phyloP scores from a whole-genome alignment of 768 basidiomycete genomes.

The Phlegmacium glaucopus region DNA sequence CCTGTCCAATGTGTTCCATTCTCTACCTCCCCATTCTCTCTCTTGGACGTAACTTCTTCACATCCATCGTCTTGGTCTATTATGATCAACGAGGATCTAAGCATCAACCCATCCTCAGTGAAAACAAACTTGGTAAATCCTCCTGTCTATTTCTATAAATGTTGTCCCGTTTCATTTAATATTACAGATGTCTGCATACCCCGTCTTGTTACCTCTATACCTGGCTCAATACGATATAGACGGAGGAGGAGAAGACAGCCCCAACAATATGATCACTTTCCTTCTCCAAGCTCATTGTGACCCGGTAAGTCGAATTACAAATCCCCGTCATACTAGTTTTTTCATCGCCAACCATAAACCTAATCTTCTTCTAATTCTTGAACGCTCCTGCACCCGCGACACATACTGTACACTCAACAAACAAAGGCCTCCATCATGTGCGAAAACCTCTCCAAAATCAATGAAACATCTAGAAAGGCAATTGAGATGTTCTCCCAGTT shows the following conservation, averaged over 20 bases:
- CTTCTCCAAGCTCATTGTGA: background rate
- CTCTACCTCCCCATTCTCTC: constrained; percentile 47
- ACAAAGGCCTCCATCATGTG: background rate
- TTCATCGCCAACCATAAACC: too few species aligned
- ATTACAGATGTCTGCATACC: constrained; percentile 53
- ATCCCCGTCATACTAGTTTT: background rate
- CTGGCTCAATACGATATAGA: constrained; percentile 44
- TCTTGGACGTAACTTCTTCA: constrained; percentile 34
- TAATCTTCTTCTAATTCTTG: background rate
- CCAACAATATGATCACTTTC: background rate
- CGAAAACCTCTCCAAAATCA: background rate
- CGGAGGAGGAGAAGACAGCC: background rate
- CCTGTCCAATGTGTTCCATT: constrained; percentile 58
- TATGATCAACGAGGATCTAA: constrained; percentile 33
- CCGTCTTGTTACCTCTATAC: constrained; percentile 63
- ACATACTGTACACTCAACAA: background rate
- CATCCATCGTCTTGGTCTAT: constrained; percentile 32
- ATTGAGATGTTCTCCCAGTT: constrained; percentile 1
- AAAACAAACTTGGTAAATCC: constrained; percentile 42
- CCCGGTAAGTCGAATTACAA: background rate
- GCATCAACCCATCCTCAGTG: constrained; percentile 41
- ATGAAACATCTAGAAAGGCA: background rate
- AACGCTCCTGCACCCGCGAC: background rate
- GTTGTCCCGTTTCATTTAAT: background rate
- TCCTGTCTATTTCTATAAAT: constrained; percentile 3